Percentiles rank a stretch among this genome's conserved stretches.
Evolutionary conservation across 352 stramenopile genomes (phyloP).

Genomic region (Globisporangium uncinulatum): DNA sequence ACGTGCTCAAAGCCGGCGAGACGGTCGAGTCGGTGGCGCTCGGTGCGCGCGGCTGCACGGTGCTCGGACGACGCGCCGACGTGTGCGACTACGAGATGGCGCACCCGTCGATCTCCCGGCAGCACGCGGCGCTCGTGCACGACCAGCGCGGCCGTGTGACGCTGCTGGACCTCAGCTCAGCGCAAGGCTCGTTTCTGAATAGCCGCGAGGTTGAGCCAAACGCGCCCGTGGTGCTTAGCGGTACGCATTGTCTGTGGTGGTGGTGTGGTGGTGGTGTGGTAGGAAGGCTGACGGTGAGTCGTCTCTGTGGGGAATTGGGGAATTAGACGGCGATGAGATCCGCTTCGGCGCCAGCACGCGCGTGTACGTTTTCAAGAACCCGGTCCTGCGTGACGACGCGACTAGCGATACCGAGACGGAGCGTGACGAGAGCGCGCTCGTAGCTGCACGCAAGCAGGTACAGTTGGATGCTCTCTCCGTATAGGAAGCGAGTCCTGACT

Average conservation of each 20-base stretch:
- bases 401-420: conserved; percentile 16
- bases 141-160: conserved; percentile 42
- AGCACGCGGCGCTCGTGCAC: conserved; percentile 76
- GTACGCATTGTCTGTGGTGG: conserved; percentile 9
- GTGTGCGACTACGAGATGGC: conserved; percentile 67
- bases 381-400: neutral
- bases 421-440: neutral
- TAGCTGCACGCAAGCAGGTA: conserved; percentile 35
- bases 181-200: conserved; percentile 85
- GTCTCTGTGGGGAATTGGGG: neutral
- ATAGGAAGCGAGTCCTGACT: neutral
- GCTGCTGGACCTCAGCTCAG: conserved; percentile 72
- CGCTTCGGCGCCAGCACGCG: conserved; percentile 58
- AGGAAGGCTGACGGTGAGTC: no score
- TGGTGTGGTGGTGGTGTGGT: no score
- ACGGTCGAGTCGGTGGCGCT: conserved; percentile 38
- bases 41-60: conserved; percentile 44
- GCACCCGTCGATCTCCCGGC: conserved; percentile 76
- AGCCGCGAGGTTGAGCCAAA: conserved; percentile 50
- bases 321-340: conserved; percentile 41
- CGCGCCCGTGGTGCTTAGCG: conserved; percentile 29
- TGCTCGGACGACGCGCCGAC: conserved; percentile 76
- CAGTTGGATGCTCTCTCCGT: neutral
- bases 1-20: conserved; percentile 47
- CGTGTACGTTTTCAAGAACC: conserved; percentile 45